phyloP scores from a whole-genome alignment of 352 stramenopile genomes.

The Phytophthora sp. region DNA sequence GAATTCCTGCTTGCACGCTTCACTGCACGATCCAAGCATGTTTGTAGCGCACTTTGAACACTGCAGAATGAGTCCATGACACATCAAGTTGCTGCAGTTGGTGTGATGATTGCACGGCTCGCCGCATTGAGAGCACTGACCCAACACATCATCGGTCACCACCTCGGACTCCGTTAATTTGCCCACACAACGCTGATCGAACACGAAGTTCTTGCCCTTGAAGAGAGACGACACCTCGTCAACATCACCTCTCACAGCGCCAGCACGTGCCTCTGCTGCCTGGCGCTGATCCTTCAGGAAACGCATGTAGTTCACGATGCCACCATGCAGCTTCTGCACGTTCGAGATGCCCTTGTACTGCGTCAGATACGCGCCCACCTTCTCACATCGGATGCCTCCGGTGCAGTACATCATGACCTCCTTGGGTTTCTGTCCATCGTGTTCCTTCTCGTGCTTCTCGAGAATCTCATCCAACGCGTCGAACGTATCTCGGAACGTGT shows the following conservation, averaged over 20 bases:
- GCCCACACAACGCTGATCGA: constrained; percentile 73
- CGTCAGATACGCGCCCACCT: constrained; percentile 67
- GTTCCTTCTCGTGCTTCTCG: constrained; percentile 36
- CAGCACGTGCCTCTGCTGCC: constrained; percentile 9
- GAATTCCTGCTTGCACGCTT: constrained; percentile 58
- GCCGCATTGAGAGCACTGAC: constrained; percentile 66
- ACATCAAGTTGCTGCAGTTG: constrained; percentile 71
- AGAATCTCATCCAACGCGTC: constrained; percentile 58
- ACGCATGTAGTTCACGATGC: constrained; percentile 67
- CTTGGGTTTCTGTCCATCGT: constrained; percentile 45
- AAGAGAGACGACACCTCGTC: constrained; percentile 37
- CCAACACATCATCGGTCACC: constrained; percentile 69
- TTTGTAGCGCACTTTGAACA: constrained; percentile 45
- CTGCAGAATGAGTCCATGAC: constrained; percentile 63
- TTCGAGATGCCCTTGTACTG: constrained; percentile 62
- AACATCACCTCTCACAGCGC: constrained; percentile 8
- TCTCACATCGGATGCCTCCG: constrained; percentile 69
- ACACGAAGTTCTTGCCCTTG: constrained; percentile 79
- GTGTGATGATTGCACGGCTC: constrained; percentile 54
- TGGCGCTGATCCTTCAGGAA: constrained; percentile 50
- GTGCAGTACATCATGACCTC: constrained; percentile 77
- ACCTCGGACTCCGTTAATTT: constrained; percentile 45
- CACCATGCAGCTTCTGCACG: constrained; percentile 61
- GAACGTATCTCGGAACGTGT: constrained; percentile 67
- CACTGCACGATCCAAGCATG: constrained; percentile 54